These are phyloP conservation scores for Candida pseudofarinosa DNA, from an alignment of 805 yeast species.

Conservation along the genomic window DNA sequence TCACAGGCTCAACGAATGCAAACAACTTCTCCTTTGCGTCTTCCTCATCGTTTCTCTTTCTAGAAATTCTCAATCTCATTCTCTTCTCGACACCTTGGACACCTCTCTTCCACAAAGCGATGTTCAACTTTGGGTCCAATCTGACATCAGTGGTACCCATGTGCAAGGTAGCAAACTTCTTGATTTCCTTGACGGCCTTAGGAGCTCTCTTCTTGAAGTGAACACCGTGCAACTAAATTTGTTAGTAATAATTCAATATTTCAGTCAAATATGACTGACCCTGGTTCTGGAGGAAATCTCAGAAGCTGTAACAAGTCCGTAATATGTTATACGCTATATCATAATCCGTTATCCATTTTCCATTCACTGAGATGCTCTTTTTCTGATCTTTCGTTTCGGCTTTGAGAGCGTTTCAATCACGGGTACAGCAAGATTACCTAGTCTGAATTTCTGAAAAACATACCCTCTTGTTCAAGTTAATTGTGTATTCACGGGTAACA, in stretches of 20 bases:
- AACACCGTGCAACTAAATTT: conserved; percentile 84
- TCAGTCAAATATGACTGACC: too few species aligned
- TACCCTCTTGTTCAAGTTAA: conserved; percentile 99
- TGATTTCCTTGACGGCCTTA: conserved; percentile 98
- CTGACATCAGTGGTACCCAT: conserved; percentile 99
- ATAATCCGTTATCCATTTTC: too few species aligned
- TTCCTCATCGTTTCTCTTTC: conserved; percentile 99
- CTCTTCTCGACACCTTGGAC: conserved; percentile 98
- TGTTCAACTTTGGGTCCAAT: conserved; percentile 97
- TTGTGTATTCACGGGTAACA: conserved; percentile 99
- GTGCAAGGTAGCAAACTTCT: conserved; percentile 97
- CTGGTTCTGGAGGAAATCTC: too few species aligned
- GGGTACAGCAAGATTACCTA: background rate
- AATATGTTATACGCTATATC: too few species aligned
- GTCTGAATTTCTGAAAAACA: conserved; percentile 30
- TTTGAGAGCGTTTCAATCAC: too few species aligned
- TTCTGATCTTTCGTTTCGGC: too few species aligned
- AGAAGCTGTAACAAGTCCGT: too few species aligned
- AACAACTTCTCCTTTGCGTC: conserved; percentile 96
- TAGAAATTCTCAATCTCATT: conserved; percentile 96
- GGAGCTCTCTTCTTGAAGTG: conserved; percentile 99
- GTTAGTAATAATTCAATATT: conserved; percentile 40
- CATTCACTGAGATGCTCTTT: too few species aligned
- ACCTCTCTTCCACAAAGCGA: conserved; percentile 99
- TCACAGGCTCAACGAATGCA: conserved; percentile 97